phyloP scores from a whole-genome alignment of 208 protist genomes.

The Leishmania braziliensis region DNA sequence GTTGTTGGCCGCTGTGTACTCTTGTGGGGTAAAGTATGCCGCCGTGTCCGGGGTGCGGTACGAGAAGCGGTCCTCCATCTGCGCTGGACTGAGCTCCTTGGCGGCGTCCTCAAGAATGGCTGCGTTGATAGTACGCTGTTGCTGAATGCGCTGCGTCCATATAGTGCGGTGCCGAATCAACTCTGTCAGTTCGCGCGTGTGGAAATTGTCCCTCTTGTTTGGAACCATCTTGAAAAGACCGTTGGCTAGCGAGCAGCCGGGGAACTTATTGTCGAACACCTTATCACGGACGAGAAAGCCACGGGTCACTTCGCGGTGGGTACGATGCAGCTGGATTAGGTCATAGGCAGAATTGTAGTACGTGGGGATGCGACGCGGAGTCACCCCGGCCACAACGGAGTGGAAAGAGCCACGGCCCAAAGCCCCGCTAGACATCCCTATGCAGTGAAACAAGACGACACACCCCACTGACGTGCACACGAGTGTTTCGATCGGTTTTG shows the following conservation, averaged over 20 bases:
- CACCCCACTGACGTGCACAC: not conserved
- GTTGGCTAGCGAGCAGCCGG: constrained; percentile 70
- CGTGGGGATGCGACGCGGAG: constrained; percentile 46
- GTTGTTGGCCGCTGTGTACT: constrained; percentile 64
- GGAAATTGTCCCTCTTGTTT: constrained; percentile 70
- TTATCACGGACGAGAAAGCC: constrained; percentile 85
- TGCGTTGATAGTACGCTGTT: constrained; percentile 82
- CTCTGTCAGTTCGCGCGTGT: constrained; percentile 79
- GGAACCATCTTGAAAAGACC: constrained; percentile 90
- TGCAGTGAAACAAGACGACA: constrained; percentile 9
- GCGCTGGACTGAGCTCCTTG: constrained; percentile 28
- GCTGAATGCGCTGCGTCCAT: constrained; percentile 80
- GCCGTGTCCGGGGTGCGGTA: constrained; percentile 72
- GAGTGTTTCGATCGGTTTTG: not conserved
- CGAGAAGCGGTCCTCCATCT: constrained; percentile 56
- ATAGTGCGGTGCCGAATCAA: constrained; percentile 81
- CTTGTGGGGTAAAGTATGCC: constrained; percentile 78
- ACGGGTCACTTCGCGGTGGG: constrained; percentile 70
- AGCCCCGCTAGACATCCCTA: constrained; percentile 72
- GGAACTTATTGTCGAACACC: constrained; percentile 93
- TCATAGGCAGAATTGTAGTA: constrained; percentile 82
- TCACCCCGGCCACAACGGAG: constrained; percentile 76
- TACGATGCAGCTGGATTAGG: constrained; percentile 78
- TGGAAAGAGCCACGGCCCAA: constrained; percentile 84
- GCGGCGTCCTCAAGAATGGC: constrained; percentile 45